A percentile compares a stretch with the other conserved stretches of the same genome.
Conservation (phyloP, 768 basidiomycete genomes). For the Kwoniella sp. region DNA sequence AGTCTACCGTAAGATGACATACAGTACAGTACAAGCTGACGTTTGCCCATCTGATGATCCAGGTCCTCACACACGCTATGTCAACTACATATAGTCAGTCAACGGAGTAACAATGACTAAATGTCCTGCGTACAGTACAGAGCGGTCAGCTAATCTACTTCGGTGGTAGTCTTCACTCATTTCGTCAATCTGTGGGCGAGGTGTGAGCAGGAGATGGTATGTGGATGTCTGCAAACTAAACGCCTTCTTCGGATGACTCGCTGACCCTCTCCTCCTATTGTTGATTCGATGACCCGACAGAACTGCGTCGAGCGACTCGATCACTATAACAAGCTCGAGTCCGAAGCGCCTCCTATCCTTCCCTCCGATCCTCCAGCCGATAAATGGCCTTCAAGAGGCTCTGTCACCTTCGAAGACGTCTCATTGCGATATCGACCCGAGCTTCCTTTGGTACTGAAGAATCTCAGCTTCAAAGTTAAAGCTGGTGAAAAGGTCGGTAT, state of each 20-base stretch:
- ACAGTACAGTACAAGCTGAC: too few relatives aligned
- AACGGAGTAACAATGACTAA: too few relatives aligned
- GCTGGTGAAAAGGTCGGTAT: constrained; percentile 82
- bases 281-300: constrained; percentile 45
- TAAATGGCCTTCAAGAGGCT: constrained; percentile 74
- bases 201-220: constrained; percentile 42
- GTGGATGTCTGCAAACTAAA: neutral
- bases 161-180: constrained; percentile 32
- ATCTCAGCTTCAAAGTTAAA: constrained; percentile 69
- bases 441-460: constrained; percentile 75
- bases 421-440: constrained; percentile 69
- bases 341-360: constrained; percentile 67
- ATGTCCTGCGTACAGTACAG: too few relatives aligned
- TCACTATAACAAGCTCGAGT: constrained; percentile 72
- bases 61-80: constrained; percentile 60
- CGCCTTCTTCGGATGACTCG: too few relatives aligned
- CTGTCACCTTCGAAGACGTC: constrained; percentile 72
- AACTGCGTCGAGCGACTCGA: constrained; percentile 71
- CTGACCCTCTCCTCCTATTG: too few relatives aligned
- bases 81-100: constrained; percentile 25
- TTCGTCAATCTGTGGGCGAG: constrained; percentile 32
- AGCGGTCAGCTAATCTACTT: too few relatives aligned
- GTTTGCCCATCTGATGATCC: too few relatives aligned
- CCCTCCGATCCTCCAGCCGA: constrained; percentile 59
- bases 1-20: too few relatives aligned